phyloP scores from a whole-genome alignment of 805 yeast species.

The Candida pini region DNA sequence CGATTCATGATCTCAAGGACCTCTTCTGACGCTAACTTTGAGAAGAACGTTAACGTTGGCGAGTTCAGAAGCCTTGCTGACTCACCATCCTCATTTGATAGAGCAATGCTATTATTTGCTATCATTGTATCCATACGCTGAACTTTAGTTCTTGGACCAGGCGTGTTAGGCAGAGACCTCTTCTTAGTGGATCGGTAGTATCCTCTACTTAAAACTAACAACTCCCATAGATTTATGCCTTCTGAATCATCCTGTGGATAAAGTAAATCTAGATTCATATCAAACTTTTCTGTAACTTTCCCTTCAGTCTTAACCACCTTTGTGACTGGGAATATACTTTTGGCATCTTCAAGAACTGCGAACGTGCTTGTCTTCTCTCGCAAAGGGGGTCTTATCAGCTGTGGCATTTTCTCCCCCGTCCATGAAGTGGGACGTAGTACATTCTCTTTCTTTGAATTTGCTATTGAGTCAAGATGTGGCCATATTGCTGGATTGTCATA shows the following conservation, averaged over 20 bases:
- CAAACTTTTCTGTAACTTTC: slow-evolving; percentile 53
- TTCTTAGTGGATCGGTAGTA: slow-evolving; percentile 6
- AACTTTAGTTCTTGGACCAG: slow-evolving; percentile 5
- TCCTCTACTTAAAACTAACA: slow-evolving; percentile 49
- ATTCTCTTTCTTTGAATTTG: slow-evolving; percentile 60
- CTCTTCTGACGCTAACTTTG: slow-evolving; percentile 71
- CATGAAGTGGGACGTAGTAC: slow-evolving; percentile 47
- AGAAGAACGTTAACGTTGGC: slow-evolving; percentile 74
- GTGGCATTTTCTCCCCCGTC: slow-evolving; percentile 56
- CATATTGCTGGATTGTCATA: slow-evolving; percentile 31
- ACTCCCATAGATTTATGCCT: slow-evolving; percentile 37
- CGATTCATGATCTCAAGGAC: slow-evolving; percentile 71
- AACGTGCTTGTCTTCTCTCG: slow-evolving; percentile 12
- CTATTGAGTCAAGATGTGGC: slow-evolving; percentile 45
- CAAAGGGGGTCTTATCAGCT: slow-evolving; percentile 20
- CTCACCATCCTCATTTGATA: slow-evolving; percentile 10
- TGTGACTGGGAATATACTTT: slow-evolving; percentile 34
- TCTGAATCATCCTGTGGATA: slow-evolving; percentile 46
- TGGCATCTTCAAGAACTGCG: slow-evolving; percentile 35
- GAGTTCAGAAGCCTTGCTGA: slow-evolving; percentile 38
- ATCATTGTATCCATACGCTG: not conserved
- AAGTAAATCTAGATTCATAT: slow-evolving; percentile 54
- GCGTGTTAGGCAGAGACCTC: not conserved
- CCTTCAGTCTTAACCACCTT: slow-evolving; percentile 52
- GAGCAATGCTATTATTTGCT: slow-evolving; percentile 1